Evolutionary conservation across 2,329 filamentous ascomycete genomes (phyloP).

Genomic region (Ophiostoma fasciatum): DNA sequence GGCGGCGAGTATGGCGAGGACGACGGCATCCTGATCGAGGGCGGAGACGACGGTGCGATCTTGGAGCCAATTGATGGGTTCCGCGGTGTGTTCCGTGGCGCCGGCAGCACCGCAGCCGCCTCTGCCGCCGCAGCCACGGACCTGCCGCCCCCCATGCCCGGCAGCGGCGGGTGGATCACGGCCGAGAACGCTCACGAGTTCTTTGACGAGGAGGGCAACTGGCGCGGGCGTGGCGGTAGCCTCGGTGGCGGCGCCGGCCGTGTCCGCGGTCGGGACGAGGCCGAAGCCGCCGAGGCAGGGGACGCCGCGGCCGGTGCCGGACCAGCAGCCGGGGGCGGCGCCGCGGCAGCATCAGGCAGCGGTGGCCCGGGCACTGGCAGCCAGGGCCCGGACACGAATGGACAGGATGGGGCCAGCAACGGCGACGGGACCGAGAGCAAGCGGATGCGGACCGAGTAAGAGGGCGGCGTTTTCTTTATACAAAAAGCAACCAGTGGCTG

Average conservation of each 20-base stretch:
- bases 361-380: neutral
- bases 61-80: slow-evolving; percentile 41
- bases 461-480: no score
- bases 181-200: slow-evolving; percentile 79
- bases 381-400: neutral
- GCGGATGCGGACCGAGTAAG: slow-evolving; percentile 29
- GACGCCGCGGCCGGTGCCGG: no score
- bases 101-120: slow-evolving; percentile 13
- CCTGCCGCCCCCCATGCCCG: slow-evolving; percentile 53
- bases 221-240: slow-evolving; percentile 40
- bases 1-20: slow-evolving; percentile 37
- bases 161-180: slow-evolving; percentile 74
- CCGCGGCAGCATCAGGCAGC: neutral
- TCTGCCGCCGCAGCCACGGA: slow-evolving; percentile 31
- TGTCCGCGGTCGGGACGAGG: slow-evolving; percentile 37
- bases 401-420: slow-evolving; percentile 15
- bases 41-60: slow-evolving; percentile 23
- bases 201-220: slow-evolving; percentile 70
- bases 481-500: no score
- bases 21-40: slow-evolving; percentile 43
- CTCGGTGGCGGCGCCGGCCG: slow-evolving; percentile 51
- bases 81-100: slow-evolving; percentile 36
- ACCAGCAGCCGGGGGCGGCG: slow-evolving; percentile 7
- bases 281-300: slow-evolving; percentile 25
- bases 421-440: slow-evolving; percentile 30